These are phyloP conservation scores for Phaeosphaeriaceae sp. DNA, from an alignment of 2,329 filamentous ascomycete species.

Conservation along the genomic window DNA sequence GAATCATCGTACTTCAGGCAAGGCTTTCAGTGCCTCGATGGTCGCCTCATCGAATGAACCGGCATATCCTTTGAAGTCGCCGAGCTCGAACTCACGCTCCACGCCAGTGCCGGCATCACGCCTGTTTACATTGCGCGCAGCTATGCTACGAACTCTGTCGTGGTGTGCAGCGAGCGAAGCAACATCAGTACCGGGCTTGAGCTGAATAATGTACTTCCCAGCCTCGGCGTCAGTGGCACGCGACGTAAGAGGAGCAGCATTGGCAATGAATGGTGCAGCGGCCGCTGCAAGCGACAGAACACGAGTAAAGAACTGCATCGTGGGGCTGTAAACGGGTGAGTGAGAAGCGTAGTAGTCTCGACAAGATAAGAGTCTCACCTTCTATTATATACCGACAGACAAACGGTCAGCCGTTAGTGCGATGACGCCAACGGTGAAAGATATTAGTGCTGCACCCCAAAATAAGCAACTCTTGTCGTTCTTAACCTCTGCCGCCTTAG, in stretches of 20 bases:
- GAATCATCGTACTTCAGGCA: constrained; percentile 29
- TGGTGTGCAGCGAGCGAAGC: constrained; percentile 33
- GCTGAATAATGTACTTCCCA: constrained; percentile 53
- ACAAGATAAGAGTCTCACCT: too few species aligned
- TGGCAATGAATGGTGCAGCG: constrained; percentile 28
- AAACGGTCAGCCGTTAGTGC: too few species aligned
- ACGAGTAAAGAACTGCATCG: constrained; percentile 39
- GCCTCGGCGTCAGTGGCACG: constrained; percentile 30
- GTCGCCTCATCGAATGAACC: constrained; percentile 40
- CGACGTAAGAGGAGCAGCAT: constrained; percentile 26
- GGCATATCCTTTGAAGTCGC: constrained; percentile 40
- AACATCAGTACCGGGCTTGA: constrained; percentile 45
- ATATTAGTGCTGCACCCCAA: constrained; percentile 5
- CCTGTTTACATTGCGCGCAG: constrained; percentile 33
- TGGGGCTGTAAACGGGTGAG: not conserved
- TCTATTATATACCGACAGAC: too few species aligned
- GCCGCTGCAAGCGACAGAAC: constrained; percentile 29
- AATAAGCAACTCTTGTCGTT: constrained; percentile 25
- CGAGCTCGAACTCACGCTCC: constrained; percentile 39
- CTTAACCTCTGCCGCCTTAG: constrained; percentile 24
- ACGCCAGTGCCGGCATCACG: constrained; percentile 25
- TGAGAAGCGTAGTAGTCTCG: too few species aligned
- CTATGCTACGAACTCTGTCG: constrained; percentile 36
- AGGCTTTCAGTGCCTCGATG: constrained; percentile 34
- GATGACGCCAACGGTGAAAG: too few species aligned